These are phyloP conservation scores for Lumnitzera littorea DNA, from an alignment of 345 rosid genomes.

Conservation along the genomic window DNA sequence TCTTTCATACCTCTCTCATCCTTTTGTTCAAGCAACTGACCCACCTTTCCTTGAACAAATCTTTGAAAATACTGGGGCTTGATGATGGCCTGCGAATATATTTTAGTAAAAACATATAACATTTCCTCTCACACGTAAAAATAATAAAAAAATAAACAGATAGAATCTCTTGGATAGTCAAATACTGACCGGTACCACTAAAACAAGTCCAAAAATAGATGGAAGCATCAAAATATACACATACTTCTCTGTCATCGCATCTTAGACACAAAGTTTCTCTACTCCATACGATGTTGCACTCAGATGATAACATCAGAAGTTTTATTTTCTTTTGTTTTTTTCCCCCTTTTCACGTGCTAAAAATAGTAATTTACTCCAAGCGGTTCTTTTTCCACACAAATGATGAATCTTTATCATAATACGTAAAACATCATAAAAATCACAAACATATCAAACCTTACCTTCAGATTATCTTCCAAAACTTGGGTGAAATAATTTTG, in stretches of 20 bases:
- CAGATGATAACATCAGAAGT: no score
- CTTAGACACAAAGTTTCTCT: no score
- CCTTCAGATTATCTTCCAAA: slow-evolving; percentile 93
- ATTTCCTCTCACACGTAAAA: no score
- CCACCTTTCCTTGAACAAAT: slow-evolving; percentile 92
- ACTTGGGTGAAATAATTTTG: slow-evolving; percentile 96
- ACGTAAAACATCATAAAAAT: neutral
- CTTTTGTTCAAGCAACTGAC: slow-evolving; percentile 87
- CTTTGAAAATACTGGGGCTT: slow-evolving; percentile 97
- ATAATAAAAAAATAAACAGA: neutral
- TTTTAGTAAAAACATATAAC: no score
- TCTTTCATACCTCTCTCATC: slow-evolving; percentile 76
- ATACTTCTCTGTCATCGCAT: no score
- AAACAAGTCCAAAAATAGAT: no score
- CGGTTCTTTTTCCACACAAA: neutral
- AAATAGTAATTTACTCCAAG: no score
- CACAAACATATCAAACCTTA: slow-evolving; percentile 10
- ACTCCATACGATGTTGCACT: no score
- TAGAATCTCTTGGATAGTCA: neutral
- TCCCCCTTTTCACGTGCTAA: no score
- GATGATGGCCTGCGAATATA: slow-evolving; percentile 60
- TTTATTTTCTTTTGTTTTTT: no score
- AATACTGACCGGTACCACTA: no score
- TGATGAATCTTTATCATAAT: neutral
- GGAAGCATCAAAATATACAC: no score